Conservation (phyloP, 768 basidiomycete species). For the Podaxis sp. region DNA sequence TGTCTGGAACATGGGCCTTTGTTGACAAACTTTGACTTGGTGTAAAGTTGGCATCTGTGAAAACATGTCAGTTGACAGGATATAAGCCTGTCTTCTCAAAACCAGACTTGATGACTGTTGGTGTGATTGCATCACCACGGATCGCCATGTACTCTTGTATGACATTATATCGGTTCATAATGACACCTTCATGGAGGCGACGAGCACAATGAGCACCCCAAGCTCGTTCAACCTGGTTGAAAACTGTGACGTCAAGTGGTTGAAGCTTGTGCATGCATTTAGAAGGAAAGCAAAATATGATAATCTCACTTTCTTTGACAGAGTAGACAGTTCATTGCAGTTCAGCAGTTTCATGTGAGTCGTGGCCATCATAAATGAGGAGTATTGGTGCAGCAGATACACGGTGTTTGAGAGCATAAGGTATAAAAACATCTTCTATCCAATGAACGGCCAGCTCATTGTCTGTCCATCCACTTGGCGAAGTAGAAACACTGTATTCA, state of each 20-base stretch:
- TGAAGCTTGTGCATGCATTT: slow-evolving; percentile 41
- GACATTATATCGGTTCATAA: slow-evolving; percentile 9
- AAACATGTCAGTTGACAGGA: slow-evolving; percentile 27
- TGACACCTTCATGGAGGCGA: slow-evolving; percentile 7
- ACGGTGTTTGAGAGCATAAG: slow-evolving; percentile 14
- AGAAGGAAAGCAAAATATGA: slow-evolving; percentile 33
- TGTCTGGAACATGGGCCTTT: slow-evolving; percentile 18
- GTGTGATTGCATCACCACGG: slow-evolving; percentile 16
- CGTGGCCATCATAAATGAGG: slow-evolving; percentile 33
- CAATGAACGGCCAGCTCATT: slow-evolving; percentile 19
- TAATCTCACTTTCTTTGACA: slow-evolving; percentile 23
- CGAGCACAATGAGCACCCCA: slow-evolving; percentile 27
- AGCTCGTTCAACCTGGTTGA: slow-evolving; percentile 26
- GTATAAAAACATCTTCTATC: slow-evolving; percentile 23
- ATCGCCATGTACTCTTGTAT: slow-evolving; percentile 20
- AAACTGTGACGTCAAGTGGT: slow-evolving; percentile 42
- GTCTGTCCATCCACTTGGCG: slow-evolving; percentile 28
- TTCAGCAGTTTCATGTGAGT: slow-evolving; percentile 11
- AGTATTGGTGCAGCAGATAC: slow-evolving; percentile 9
- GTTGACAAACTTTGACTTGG: slow-evolving; percentile 25
- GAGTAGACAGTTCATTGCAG: not conserved
- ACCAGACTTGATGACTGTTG: slow-evolving; percentile 20
- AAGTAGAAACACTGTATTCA: slow-evolving; percentile 19
- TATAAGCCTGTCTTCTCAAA: slow-evolving; percentile 26
- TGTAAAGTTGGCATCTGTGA: slow-evolving; percentile 25